Evolutionary conservation across 1,284 basidiomycete genomes (phyloP), one percentile per base, ranked within the genome.

Genomic region (Mycosarcoma maydis): DNA sequence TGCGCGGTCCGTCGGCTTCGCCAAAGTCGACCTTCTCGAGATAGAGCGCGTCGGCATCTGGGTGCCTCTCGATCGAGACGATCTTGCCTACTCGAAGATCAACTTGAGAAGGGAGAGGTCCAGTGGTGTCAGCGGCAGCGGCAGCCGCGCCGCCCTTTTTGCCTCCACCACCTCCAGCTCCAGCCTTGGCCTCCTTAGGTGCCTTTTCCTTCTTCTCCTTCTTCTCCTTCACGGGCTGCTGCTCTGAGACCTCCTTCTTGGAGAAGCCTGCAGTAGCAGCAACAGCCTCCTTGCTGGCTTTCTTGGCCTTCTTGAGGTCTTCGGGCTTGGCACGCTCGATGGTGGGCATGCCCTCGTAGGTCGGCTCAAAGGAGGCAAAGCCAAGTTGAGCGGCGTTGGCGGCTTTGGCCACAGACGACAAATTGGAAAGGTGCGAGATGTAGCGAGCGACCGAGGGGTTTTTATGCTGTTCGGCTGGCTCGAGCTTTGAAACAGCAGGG

Each of bases 11-110:
- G 8, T 80, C 76, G 17, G 76, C 58, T 68, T 81, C 80, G 47
- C 78, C 80, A 61, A 81, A 80, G 65, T 81, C 80, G 44, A 81
- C 77, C 47, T 72, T 59, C 33, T 81, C 80, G 38, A 81, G 73
- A 61, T 81, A 81, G 37, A 81, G 67, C 10, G 78, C 51, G 47
- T 81, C 80, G 14, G 80, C 80, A 37, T 81, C 79, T 3, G 80
- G 80, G 48, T 81, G 80, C 38, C 65, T 72, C 48, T 73, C 61
- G 42, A 80, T 60, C 24, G 67, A 70, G 50, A 81, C 77, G 33
- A 81, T 81, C 60, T 76, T 75, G 39, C 80, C 80, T 3, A 81
- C 79, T 16, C 80, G 72, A 32, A 81, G 60, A 47, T 81, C 80
- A 42, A 81, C 59, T 72, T 73, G 72, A 20, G 75, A 76, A 3